These are phyloP conservation scores for Pleurotus citrinopileatus DNA, from an alignment of 768 basidiomycete genomes.

Conservation along the genomic window DNA sequence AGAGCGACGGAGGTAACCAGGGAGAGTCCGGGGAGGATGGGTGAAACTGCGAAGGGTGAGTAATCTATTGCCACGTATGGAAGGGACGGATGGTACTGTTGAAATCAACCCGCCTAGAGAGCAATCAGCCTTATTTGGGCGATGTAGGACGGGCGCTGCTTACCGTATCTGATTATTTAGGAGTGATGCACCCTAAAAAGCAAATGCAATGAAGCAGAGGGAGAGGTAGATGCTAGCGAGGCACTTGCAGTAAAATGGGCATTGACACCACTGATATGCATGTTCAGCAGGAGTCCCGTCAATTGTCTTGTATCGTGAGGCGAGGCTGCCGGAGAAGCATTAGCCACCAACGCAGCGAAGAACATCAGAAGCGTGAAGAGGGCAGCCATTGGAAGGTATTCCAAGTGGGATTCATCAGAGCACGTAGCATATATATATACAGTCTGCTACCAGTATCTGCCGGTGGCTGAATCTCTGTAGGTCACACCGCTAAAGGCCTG, in stretches of 20 bases:
- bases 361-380: not conserved
- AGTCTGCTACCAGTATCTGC: too few relatives aligned
- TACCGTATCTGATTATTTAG: conserved; percentile 5
- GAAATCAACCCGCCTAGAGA: not conserved
- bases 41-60: not conserved
- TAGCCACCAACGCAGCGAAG: not conserved
- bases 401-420: too few relatives aligned
- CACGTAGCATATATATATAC: too few relatives aligned
- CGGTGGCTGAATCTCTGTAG: too few relatives aligned
- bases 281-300: not conserved
- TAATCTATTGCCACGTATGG: not conserved
- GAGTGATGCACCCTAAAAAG: not conserved
- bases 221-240: not conserved
- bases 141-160: not conserved
- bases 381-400: not conserved
- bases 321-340: not conserved
- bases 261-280: conserved; percentile 1
- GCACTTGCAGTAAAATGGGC: conserved; percentile 7
- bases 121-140: too few relatives aligned
- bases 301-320: not conserved
- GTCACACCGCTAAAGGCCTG: too few relatives aligned
- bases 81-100: not conserved
- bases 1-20: not conserved
- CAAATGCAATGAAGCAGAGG: not conserved
- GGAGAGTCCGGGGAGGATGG: not conserved